A percentile compares a stretch with the other conserved stretches of the same genome.
phyloP scores from a whole-genome alignment of 805 yeast species.

The Nakazawaea molendinolei region DNA sequence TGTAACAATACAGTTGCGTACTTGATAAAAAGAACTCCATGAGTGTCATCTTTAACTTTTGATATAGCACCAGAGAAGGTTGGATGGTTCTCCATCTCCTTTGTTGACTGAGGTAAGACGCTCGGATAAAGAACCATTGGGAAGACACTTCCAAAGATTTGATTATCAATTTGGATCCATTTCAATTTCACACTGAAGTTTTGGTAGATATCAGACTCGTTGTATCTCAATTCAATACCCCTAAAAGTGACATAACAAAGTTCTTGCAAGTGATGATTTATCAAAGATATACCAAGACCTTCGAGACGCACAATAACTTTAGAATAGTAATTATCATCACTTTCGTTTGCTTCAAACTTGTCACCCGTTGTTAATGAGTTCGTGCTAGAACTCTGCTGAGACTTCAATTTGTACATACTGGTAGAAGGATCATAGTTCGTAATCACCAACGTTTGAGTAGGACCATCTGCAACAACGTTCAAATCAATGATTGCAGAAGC shows the following conservation, averaged over 20 bases:
- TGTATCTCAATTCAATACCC: conserved; percentile 75
- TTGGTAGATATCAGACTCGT: conserved; percentile 80
- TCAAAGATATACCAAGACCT: conserved; percentile 84
- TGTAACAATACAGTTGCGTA: conserved; percentile 86
- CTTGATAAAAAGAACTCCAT: conserved; percentile 85
- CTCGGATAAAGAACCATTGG: conserved; percentile 90
- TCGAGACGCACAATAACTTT: conserved; percentile 59
- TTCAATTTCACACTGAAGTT: conserved; percentile 74
- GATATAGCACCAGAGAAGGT: conserved; percentile 82
- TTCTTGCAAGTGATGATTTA: conserved; percentile 67
- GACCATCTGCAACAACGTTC: conserved; percentile 95
- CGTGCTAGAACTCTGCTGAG: conserved; percentile 23
- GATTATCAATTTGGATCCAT: conserved; percentile 95
- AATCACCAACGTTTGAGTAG: conserved; percentile 80
- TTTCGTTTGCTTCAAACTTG: conserved; percentile 49
- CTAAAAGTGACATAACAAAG: conserved; percentile 75
- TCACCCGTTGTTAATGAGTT: conserved; percentile 31
- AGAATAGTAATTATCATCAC: conserved; percentile 46
- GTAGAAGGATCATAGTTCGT: conserved; percentile 74
- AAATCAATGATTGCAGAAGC: conserved; percentile 60
- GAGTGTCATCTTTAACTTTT: conserved; percentile 78
- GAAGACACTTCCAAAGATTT: conserved; percentile 77
- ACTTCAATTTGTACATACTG: conserved; percentile 60
- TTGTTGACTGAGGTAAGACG: conserved; percentile 75
- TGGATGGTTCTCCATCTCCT: conserved; percentile 85